A percentile compares a stretch with the other conserved stretches of the same genome.
Conservation (phyloP, 805 yeast species). For the Babjeviella inositovora region DNA sequence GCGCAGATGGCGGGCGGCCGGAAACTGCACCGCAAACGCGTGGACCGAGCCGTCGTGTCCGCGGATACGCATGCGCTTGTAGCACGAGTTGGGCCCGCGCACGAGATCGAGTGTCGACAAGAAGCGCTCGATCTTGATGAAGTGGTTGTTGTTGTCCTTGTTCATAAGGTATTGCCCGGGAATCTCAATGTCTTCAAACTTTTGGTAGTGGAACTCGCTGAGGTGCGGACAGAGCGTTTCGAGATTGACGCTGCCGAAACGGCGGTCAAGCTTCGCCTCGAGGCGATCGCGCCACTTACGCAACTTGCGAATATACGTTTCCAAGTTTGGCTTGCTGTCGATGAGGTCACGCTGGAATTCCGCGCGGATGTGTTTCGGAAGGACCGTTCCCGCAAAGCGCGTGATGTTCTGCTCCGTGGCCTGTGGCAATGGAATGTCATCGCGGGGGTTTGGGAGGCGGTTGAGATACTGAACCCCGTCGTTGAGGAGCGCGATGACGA, state of each 20-base stretch:
- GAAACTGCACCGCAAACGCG: constrained; percentile 91
- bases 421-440: constrained; percentile 77
- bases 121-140: constrained; percentile 85
- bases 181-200: constrained; percentile 92
- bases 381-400: constrained; percentile 82
- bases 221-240: constrained; percentile 90
- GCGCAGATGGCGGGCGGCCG: constrained; percentile 94
- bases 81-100: constrained; percentile 82
- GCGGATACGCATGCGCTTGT: constrained; percentile 74
- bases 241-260: constrained; percentile 63
- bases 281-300: constrained; percentile 87
- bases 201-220: constrained; percentile 95
- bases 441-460: constrained; percentile 74
- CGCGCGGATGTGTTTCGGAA: constrained; percentile 76
- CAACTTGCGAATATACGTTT: constrained; percentile 67
- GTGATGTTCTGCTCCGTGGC: constrained; percentile 81
- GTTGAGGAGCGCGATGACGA: constrained; percentile 80
- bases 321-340: constrained; percentile 73
- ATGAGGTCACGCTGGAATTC: constrained; percentile 90
- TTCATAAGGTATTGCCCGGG: constrained; percentile 93
- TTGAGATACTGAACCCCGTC: constrained; percentile 89
- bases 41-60: constrained; percentile 91
- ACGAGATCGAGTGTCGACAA: constrained; percentile 78
- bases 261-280: constrained; percentile 81
- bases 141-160: constrained; percentile 80